Evolutionary conservation across 495 filamentous ascomycete genomes (phyloP), one percentile per base, ranked within the genome.

Genomic region (Cairneyella variabilis): DNA sequence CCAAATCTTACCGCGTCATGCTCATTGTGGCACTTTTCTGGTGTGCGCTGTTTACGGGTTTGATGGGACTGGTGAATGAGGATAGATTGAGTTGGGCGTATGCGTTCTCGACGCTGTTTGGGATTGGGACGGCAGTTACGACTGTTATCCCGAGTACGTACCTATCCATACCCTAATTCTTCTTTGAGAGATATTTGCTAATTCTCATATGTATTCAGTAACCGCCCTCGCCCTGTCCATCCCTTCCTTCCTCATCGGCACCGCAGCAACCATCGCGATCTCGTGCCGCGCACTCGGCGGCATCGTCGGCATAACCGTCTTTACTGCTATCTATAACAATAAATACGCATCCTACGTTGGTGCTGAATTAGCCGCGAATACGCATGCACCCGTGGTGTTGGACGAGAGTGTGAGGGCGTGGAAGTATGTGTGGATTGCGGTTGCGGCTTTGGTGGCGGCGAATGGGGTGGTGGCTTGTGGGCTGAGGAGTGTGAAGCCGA

Each of bases 301-400:
- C 17, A 56, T 50, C 23, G 51, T 56, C 21, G 53, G 53, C 16
- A 56, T 56, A 20, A 56, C 53, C 10, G 40, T 56, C 26, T 56
- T 56, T 28, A 56, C 53, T 2, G 53, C 53, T 10, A 56, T 56
- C 37, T 56, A 48, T n/a, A 43, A 49, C 21, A 56, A 56, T 26
- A 56, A 49, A 20, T 49, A 50, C 22, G 39, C 46, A 0, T 42
- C 45, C 1, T 42, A 34, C 6, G 53, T 56, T 10, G 46, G 53
- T 22, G n/a, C 53, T 20, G 46, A 50, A 16, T 2, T 50, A 2
- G 45, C 45, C 2, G 25, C 20, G 8, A 44, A 56, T 18, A 18
- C 23, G 3, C 34, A 40, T 17, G 53, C 45, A 0, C 53, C 53
- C 1, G 37, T 56, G 7, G 37, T 43, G 8, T 45, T 44, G 11